Evolutionary conservation across 1,139 yeast genomes (phyloP).

Genomic region (Yamadazyma diddensiae): DNA sequence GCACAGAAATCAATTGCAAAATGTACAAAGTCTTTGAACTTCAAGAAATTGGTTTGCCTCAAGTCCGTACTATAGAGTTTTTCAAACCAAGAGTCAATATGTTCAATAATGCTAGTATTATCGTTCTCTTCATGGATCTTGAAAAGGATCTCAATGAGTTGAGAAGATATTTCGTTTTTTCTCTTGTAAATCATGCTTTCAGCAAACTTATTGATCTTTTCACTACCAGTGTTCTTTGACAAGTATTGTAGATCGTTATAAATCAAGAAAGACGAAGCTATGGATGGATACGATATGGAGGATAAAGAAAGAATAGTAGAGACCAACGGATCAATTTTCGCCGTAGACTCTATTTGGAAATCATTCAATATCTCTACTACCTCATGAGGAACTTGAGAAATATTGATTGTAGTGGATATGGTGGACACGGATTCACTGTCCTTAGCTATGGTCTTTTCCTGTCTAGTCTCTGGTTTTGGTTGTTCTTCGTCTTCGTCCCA

Average conservation of each 20-base stretch:
- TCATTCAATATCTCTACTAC: conserved; percentile 22
- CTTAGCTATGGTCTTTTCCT: neutral
- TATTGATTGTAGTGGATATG: conserved; percentile 10
- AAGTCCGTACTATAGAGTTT: conserved; percentile 23
- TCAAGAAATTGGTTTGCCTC: conserved; percentile 23
- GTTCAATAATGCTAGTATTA: conserved; percentile 8
- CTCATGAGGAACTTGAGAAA: conserved; percentile 21
- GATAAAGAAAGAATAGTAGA: conserved; percentile 32
- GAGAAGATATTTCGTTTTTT: conserved; percentile 10
- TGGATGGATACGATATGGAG: conserved; percentile 30
- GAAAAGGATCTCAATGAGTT: conserved; percentile 12
- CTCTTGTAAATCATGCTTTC: conserved; percentile 17
- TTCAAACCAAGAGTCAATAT: conserved; percentile 21
- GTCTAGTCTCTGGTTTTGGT: conserved; percentile 1
- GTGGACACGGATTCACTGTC: neutral
- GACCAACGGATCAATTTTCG: conserved; percentile 12
- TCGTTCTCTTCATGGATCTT: conserved; percentile 10
- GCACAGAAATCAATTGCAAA: conserved; percentile 30
- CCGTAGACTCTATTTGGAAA: conserved; percentile 16
- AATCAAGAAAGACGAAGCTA: conserved; percentile 30
- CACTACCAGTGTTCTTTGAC: conserved; percentile 11
- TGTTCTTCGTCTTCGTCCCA: conserved; percentile 14
- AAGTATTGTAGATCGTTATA: conserved; percentile 36
- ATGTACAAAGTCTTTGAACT: conserved; percentile 26
- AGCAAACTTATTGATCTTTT: conserved; percentile 6